These are phyloP conservation scores for Trichoderma sp. DNA, from an alignment of 2,329 filamentous ascomycete genomes.

Conservation along the genomic window DNA sequence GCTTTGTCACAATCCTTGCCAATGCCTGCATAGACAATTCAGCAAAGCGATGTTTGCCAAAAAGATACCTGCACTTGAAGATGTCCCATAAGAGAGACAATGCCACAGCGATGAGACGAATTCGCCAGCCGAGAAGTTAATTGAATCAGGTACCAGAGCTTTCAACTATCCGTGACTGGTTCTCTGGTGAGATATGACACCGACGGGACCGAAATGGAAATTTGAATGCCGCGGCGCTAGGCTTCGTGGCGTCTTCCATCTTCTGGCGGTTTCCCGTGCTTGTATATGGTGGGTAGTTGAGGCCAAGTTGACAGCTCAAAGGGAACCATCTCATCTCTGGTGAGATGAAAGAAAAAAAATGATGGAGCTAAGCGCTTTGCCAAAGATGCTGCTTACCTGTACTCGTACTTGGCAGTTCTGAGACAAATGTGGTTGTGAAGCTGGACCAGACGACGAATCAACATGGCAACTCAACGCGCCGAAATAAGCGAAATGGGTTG, in stretches of 20 bases:
- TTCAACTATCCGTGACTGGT: neutral
- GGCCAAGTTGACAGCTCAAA: neutral
- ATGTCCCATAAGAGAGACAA: neutral
- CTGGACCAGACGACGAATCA: neutral
- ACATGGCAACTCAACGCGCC: constrained; percentile 14
- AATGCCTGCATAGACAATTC: neutral
- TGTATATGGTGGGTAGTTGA: neutral
- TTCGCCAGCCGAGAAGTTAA: neutral
- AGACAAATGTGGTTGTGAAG: neutral
- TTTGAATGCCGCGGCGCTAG: constrained; percentile 1
- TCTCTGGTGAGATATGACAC: neutral
- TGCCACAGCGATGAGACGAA: neutral
- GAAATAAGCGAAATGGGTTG: constrained; percentile 21
- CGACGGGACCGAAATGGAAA: constrained; percentile 7
- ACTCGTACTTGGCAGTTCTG: neutral
- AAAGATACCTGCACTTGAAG: neutral
- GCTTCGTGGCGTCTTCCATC: neutral
- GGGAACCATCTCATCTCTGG: neutral
- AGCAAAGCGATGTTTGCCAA: neutral
- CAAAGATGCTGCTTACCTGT: neutral
- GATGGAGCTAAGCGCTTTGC: neutral
- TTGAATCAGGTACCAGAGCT: neutral
- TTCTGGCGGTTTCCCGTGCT: neutral
- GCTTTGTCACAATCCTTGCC: neutral
- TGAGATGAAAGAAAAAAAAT: neutral